Evolutionary conservation across 75 land plant species (phyloP).

Genomic region (Chamaecyparis obtusa): DNA sequence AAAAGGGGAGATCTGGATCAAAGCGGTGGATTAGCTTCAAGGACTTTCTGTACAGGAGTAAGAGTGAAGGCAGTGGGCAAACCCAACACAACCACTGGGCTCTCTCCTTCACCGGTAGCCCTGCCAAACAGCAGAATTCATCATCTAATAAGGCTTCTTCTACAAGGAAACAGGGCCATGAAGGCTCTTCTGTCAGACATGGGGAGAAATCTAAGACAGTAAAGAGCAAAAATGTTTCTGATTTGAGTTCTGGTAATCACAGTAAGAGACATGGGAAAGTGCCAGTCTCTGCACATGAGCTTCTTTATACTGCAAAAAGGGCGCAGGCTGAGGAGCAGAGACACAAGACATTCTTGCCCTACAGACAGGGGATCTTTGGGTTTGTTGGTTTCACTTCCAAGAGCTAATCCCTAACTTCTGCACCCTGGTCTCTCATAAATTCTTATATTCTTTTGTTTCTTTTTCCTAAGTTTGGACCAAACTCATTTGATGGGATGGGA

Average conservation of each 20-base stretch:
- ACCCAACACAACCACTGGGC: constrained; percentile 34
- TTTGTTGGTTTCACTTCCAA: constrained; percentile 70
- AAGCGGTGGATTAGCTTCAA: constrained; percentile 44
- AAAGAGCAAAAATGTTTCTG: background rate
- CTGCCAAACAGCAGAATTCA: constrained; percentile 16
- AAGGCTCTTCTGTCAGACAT: too few relatives aligned
- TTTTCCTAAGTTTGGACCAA: too few relatives aligned
- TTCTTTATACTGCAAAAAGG: constrained; percentile 61
- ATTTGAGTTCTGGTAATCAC: background rate
- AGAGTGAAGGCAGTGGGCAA: constrained; percentile 44
- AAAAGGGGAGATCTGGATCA: background rate
- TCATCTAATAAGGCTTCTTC: background rate
- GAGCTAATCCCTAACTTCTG: constrained; percentile 45
- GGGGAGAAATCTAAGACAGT: constrained; percentile 10
- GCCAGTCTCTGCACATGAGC: constrained; percentile 54
- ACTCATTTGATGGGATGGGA: too few relatives aligned
- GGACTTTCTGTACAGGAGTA: constrained; percentile 49
- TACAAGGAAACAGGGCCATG: background rate
- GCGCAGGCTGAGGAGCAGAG: constrained; percentile 66
- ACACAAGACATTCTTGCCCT: constrained; percentile 47
- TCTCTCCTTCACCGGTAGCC: constrained; percentile 28
- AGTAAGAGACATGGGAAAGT: constrained; percentile 14
- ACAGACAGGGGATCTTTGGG: constrained; percentile 70
- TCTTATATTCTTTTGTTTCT: background rate
- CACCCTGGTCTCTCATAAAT: constrained; percentile 39